Conservation (phyloP, 805 yeast genomes). For the Kodamaea fukazawae region DNA sequence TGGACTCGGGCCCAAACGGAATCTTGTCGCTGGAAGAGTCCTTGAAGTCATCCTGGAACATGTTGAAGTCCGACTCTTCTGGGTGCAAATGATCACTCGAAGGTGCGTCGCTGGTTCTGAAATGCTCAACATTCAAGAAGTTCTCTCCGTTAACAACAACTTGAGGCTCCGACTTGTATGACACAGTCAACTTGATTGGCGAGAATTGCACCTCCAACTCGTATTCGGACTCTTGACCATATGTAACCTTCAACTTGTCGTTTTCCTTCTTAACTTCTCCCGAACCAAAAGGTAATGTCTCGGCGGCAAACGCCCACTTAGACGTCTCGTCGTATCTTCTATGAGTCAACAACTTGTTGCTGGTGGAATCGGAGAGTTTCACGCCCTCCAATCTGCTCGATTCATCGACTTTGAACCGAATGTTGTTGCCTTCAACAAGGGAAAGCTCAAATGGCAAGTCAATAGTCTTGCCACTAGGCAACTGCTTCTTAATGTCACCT, state of each 20-base stretch:
- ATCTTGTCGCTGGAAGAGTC: constrained; percentile 64
- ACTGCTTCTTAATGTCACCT: constrained; percentile 47
- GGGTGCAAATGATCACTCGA: constrained; percentile 39
- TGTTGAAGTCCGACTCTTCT: constrained; percentile 62
- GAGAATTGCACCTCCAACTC: constrained; percentile 40
- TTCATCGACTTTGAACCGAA: constrained; percentile 71
- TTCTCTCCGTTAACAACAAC: constrained; percentile 65
- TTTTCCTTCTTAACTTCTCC: constrained; percentile 16
- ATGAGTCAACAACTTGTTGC: constrained; percentile 26
- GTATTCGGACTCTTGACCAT: constrained; percentile 41
- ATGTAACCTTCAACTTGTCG: constrained; percentile 19
- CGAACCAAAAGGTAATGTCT: constrained; percentile 12
- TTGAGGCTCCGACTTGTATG: constrained; percentile 43
- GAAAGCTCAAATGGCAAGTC: constrained; percentile 58
- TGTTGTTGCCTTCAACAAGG: constrained; percentile 52
- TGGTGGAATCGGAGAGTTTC: constrained; percentile 13
- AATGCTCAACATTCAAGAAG: constrained; percentile 81
- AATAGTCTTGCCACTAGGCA: constrained; percentile 16
- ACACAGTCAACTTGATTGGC: constrained; percentile 53
- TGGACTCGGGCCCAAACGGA: constrained; percentile 86
- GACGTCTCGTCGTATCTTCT: constrained; percentile 60
- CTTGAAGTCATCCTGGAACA: constrained; percentile 68
- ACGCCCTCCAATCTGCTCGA: constrained; percentile 24
- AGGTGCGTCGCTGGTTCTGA: constrained; percentile 43
- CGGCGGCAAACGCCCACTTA: constrained; percentile 50